Base-by-base conservation (phyloP, 805 yeast species). In the Saccharomyces mikatae region DNA sequence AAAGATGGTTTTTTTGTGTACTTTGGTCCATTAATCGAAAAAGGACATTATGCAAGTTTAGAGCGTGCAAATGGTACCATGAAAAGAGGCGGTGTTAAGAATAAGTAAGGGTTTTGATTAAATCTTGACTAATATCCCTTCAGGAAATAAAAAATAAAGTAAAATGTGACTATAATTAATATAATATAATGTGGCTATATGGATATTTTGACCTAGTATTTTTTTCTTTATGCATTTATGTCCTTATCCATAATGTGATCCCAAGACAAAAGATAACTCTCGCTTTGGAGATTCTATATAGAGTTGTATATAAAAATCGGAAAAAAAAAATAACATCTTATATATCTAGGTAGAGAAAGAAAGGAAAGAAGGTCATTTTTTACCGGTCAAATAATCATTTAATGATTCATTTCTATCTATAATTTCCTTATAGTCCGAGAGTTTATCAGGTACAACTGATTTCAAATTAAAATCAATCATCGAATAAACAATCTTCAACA, bases 1-100 rank as follows among this genome's bases (percentile, higher is more conserved):
- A 87, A 87, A 60, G 98, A 94, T 65, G 99, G 98, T 1, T 94
- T 91, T 67, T 94, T 92, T 61, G 97, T 94, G 0, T 94, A 84
- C 70, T 88, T 90, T 75, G 99, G 99, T 0, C 95, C 96, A 2
- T 73, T 92, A 56, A 82, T 86, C 29, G 91, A 86, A 49, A 83
- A 80, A 50, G 77, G 76, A 14, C 75, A 76, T 50, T 69, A 72
- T 46, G 77, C 80, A 13, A 71, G 76, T 55, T 71, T 78, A 51
- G 82, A 75, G 56, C 70, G 77, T 48, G 75, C 74, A 2, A 77
- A 74, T 54, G 78, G 77, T 49, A 74, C 75, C 5, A 70, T 70
- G 56, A 76, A 75, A 58, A 68, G 74, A 59, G 68, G 69, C 30
- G 66, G 68, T 50, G 60, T 67, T 46, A 66, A 72, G 59, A 71